Base-by-base conservation (phyloP, 1,284 basidiomycete genomes). In the Vanrija humicola region DNA sequence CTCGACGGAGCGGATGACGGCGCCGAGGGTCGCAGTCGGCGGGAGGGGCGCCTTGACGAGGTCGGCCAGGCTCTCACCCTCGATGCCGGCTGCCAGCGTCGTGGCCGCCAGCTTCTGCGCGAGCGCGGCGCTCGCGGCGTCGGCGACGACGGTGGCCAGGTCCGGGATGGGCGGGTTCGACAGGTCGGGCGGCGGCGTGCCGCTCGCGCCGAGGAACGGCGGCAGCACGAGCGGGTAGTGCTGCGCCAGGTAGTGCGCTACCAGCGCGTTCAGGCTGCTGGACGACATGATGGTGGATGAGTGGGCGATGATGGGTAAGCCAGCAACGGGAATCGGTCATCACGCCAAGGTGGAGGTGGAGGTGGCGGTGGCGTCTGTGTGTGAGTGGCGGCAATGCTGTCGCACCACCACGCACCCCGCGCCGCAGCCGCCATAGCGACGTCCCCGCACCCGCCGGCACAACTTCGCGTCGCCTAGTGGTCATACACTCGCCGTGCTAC, bases 181-280 rank as follows among this genome's bases (percentile, higher is more conserved):
- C 1, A 51, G 58, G 43, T 70, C 69, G 1, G 70, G 72, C 1
- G 51, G 38, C 3, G 64, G 38, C 7, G 66, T 43, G 12, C 58
- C 49, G 9, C 68, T 56, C 0, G 69, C 72, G 5, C 57, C 39
- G 15, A 75, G 54, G 58, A 74, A 77, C 3, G 72, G 34, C 5
- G 59, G 56, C 18, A 75, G 67, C 1, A 66, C 70, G 5, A 63
- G 44, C 0, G 73, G 75, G 50, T 73, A 74, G 50, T 70, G 51
- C 16, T 57, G 26, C 8, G 64, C 57, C 9, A 75, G 64, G 55
- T 77, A 77, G 50, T 73, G 68, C 14, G 72, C 75, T 7, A 76
- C 63, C 7, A 75, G 66, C 6, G 21, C 46, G 25, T 65, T 65
- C 7, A 72, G 50, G 9, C 34, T 34, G 12, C 2, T 12, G 2